Evolutionary conservation across 768 basidiomycete genomes (phyloP), one percentile per base, ranked within the genome.

Genomic region (Erythrobasidium yunnanense): DNA sequence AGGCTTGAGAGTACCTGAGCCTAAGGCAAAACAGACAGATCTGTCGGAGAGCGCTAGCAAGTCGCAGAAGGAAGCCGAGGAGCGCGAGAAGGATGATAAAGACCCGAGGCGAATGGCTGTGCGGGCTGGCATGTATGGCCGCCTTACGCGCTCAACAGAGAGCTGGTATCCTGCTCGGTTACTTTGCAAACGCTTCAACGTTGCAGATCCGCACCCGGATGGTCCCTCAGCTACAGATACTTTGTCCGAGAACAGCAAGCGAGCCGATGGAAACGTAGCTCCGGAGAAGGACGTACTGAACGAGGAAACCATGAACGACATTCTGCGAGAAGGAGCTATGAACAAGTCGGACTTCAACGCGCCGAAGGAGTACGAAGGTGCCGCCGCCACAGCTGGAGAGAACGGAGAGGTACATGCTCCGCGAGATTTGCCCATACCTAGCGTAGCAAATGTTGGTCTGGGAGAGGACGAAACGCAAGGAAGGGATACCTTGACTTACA

Each of bases 391-490:
- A n/a, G n/a, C n/a, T n/a, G n/a, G n/a, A n/a, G n/a, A n/a, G n/a
- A n/a, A n/a, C n/a, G n/a, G n/a, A n/a, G n/a, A 17, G 29, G 50
- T n/a, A n/a, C 42, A 11, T 22, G 7, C n/a, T 6, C 69, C 71
- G 53, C 72, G 73, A 13, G 25, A 13, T 18, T 73, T 93, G 53
- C 81, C 82, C 3, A 91, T 90, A n/a, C n/a, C n/a, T n/a, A n/a
- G n/a, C n/a, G n/a, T n/a, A n/a, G n/a, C n/a, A n/a, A n/a, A n/a
- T 73, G 81, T 97, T 53, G 92, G 92, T 0, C 76, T 95, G 47
- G 93, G 90, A 23, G 91, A 95, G 55, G 91, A 96, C 73, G 90
- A 91, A 45, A 82, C 81, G 29, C 92, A 95, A 74, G 92, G 90
- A 0, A 77, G 81, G 35, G 90, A 92, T 72, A 90, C 84, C 4